Conservation (phyloP, 176 grass and related monocot species). For the Rhynchospora tenuis region DNA sequence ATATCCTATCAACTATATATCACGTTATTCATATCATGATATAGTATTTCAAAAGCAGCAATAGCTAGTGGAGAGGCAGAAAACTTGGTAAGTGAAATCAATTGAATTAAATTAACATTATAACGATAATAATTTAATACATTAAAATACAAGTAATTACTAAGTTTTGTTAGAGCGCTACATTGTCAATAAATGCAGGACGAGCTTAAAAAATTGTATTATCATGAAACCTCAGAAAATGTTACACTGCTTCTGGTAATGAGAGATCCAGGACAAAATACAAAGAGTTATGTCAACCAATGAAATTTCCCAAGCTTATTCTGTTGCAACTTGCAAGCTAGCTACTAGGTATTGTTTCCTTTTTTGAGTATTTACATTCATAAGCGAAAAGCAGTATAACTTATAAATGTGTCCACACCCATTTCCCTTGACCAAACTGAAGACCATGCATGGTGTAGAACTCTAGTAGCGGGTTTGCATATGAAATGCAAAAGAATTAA, state of each 20-base stretch:
- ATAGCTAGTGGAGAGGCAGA: background rate
- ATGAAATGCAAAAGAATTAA: background rate
- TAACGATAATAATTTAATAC: too few relatives aligned
- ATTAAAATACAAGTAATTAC: too few relatives aligned
- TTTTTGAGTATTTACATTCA: background rate
- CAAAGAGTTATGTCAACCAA: background rate
- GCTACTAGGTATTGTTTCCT: background rate
- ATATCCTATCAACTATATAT: background rate
- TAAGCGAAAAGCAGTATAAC: background rate
- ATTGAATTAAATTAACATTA: too few relatives aligned
- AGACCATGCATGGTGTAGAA: background rate
- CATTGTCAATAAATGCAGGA: too few relatives aligned
- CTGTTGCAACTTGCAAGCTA: background rate
- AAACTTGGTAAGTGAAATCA: background rate
- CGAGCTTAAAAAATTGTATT: background rate
- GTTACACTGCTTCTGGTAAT: background rate
- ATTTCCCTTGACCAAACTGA: background rate
- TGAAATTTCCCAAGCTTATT: slow-evolving; percentile 14
- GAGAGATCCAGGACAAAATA: background rate
- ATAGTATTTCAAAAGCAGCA: background rate
- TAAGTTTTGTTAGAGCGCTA: too few relatives aligned
- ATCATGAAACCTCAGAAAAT: background rate
- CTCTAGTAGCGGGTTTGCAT: background rate
- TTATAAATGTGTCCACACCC: background rate
- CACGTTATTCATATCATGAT: background rate